Evolutionary conservation across 2,329 filamentous ascomycete species (phyloP), one percentile per base, ranked within the genome.

Genomic region (Penicillium hesseltinei): DNA sequence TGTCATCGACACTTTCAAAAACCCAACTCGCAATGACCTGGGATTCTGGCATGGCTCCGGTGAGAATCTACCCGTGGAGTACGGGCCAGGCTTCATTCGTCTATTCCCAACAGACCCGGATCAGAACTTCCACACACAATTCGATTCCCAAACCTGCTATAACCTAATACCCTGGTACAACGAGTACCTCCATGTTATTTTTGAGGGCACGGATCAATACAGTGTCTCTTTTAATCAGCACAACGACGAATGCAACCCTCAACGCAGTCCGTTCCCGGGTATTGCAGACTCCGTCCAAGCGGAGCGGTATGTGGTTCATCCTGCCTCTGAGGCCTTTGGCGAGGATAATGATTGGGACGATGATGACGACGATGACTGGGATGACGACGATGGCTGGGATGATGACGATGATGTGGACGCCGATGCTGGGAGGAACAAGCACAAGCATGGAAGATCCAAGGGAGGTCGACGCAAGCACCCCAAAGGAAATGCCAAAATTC

Each of bases 221-320:
- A 84, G 82, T 7, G 76, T 89, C 45, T 81, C 86, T 2, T 71
- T 90, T 50, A 86, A 88, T 64, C 86, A 89, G 72, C 83, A 88
- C 73, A 90, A 90, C 64, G 74, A 76, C 21, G 73, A 79, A 19
- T 89, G 87, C 68, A 79, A 85, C 67, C 73, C 80, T 5, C 67
- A 70, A 19, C 76, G 83, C 27, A 78, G 79, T 19, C 87, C 87
- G 0, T 88, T 81, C 65, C 87, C 87, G 0, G 84, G 84, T 68
- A 88, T 86, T 0, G 87, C 86, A 79, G 87, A 89, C 69, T 86
- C 84, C 0, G 76, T 88, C 19, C 85, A 89, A 69, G 86, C 86
- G 1, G 75, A 79, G 4, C 81, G 86, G 44, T 89, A 90, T 68
- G 73, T 64, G 4, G 61, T 66, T 59, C 43, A 60, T 44, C 17